These are phyloP conservation scores for Beverwykella pulmonaria DNA, from an alignment of 495 filamentous ascomycete species.

Conservation along the genomic window DNA sequence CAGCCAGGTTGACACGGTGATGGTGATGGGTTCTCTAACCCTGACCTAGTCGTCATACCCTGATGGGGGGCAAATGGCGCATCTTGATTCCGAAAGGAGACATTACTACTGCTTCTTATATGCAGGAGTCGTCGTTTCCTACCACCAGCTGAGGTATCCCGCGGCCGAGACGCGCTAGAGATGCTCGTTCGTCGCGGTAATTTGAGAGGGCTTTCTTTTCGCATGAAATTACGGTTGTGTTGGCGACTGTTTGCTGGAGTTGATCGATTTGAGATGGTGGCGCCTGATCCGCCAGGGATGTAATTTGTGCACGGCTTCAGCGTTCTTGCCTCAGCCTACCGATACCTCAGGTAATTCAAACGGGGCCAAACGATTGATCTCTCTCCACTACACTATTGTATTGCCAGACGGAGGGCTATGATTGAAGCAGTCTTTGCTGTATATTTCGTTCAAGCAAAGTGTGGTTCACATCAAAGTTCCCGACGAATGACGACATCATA, in stretches of 20 bases:
- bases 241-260: not conserved
- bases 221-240: not conserved
- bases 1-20: conserved; percentile 3
- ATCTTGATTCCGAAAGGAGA: not conserved
- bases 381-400: no score
- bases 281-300: not conserved
- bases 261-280: conserved; percentile 1
- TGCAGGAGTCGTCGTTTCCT: not conserved
- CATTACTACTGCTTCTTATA: not conserved
- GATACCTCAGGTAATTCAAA: no score
- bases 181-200: not conserved
- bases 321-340: no score
- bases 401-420: no score
- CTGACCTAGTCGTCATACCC: not conserved
- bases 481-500: conserved; percentile 22
- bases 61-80: not conserved
- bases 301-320: no score
- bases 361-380: no score
- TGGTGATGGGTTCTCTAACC: not conserved
- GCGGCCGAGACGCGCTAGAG: not conserved
- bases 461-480: not conserved
- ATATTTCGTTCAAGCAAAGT: not conserved
- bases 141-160: conserved; percentile 6
- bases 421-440: not conserved
- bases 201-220: conserved; percentile 4